Evolutionary conservation across 768 basidiomycete genomes (phyloP), one percentile per base, ranked within the genome.

Genomic region (Serendipita sp.): DNA sequence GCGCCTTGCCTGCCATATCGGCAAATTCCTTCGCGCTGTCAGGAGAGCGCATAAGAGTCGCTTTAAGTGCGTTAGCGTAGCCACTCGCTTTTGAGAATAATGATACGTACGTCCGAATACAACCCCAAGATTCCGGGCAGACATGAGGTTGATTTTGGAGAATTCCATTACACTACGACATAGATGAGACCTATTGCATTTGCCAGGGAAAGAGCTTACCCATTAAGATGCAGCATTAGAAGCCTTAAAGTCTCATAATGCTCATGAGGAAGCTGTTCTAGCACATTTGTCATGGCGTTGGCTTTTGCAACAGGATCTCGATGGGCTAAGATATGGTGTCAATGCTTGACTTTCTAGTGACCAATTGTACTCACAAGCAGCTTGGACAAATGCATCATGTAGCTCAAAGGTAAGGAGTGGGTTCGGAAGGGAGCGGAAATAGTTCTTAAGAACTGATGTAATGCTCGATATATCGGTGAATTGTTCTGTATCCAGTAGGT

Each of bases 381-480:
- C 86, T 33, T 79, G 71, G 66, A 96, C 85, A 70, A 98, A 95
- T 69, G 84, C 82, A 68, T 95, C 91, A 66, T 98, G 94, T 7
- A 96, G 79, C 61, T 88, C 86, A 70, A 84, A 90, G 0, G 96
- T 96, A 67, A 97, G 76, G 58, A 99, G 77, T 3, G 96, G 96
- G 60, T 87, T 80, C 16, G 95, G 94, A 41, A 99, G 75, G n/a
- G 84, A 79, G 30, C 96, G 83, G 81, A 99, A 90, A 75, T 97
- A 98, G 38, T 85, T 89, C 77, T 99, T 98, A 69, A 99, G 79
- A 30, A 97, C 94, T 26, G 92, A 95, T 0, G 96, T 99, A 64
- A 97, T 84, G 64, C 91, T 92, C 72, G 89, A 92, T 64, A 99
- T 91, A 72, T 99, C 96, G 76, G 95, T 97, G 79, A 97, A 99